Base-by-base conservation (phyloP, 257 asterid species). In the Penstemon barbatus region DNA sequence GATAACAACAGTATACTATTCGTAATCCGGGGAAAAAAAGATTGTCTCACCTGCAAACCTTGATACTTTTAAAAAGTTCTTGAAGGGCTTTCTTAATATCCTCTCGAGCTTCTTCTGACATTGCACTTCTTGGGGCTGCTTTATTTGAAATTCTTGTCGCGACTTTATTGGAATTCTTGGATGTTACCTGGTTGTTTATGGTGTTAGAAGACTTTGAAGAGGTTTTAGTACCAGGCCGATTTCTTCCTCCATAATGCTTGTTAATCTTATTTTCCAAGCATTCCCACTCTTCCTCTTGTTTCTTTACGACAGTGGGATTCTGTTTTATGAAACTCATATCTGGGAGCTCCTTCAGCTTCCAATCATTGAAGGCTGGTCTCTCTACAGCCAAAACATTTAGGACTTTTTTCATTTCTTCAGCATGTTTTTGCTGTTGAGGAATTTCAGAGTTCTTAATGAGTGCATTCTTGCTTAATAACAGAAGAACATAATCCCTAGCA, bases 1-100 rank as follows among this genome's bases (percentile, higher is more conserved):
- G 53, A 40, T 12, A 15, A n/a, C 41, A 52, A 33, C 41, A 4
- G 57, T 13, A 9, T 48, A 38, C 25, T 39, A 63, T 25, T 4
- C 62, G 66, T 10, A 43, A 52, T 18, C 13, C 57, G 62, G 69
- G 66, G 50, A 50, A 50, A 51, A 46, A 46, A 11, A 40, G 18
- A 78, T 76, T 4, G 13, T 15, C 79, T 82, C 74, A 91, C 99
- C 97, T 87, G 90, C 95, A 93, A 86, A 84, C 89, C 81, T 87
- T 91, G 71, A 74, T 76, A 63, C 19, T 65, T 71, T 85, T 83
- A 44, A 93, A 86, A 70, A 90, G 77, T 70, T 78, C 81, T 69
- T 72, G 81, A 77, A 93, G 87, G 40, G 89, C 87, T 75, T 83
- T 83, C 8, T 73, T 78, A 55, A 85, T 65, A 81, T 83, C 84